Evolutionary conservation across 768 basidiomycete species (phyloP).

Genomic region (Rhodotorula kratochvilovae): DNA sequence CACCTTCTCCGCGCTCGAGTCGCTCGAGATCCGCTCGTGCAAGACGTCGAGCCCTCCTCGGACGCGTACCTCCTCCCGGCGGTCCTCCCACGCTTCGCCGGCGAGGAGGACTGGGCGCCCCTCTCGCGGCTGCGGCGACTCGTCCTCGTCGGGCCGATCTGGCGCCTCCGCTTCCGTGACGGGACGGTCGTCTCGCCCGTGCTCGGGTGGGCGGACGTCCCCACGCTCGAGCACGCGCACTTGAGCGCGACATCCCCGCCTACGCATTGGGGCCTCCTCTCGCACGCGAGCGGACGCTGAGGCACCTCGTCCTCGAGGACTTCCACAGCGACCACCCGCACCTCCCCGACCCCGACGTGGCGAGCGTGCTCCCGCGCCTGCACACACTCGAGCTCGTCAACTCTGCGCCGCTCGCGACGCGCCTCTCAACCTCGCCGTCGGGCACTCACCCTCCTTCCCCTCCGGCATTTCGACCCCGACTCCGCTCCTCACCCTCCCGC

Average conservation of each 20-base stretch:
- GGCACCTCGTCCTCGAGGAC: background rate
- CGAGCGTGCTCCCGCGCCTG: background rate
- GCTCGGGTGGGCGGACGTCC: conserved; percentile 2
- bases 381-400: background rate
- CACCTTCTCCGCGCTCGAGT: background rate
- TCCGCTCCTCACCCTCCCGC: background rate
- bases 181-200: conserved; percentile 13
- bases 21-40: conserved; percentile 6
- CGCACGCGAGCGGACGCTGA: background rate
- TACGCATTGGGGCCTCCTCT: conserved; percentile 17
- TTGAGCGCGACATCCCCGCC: conserved; percentile 2
- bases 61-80: conserved; percentile 5
- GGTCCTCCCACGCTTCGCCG: conserved; percentile 12
- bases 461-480: background rate
- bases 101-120: conserved; percentile 18
- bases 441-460: background rate
- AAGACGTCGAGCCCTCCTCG: background rate
- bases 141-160: conserved; percentile 13
- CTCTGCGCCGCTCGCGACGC: background rate
- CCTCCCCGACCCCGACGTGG: conserved; percentile 2
- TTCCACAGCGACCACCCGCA: background rate
- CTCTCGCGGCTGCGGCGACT: background rate
- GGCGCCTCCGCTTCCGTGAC: conserved; percentile 17
- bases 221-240: background rate
- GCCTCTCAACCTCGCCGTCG: conserved; percentile 7